Base-by-base conservation (phyloP, 306 rosid species). In the Cucurbita pepo region DNA sequence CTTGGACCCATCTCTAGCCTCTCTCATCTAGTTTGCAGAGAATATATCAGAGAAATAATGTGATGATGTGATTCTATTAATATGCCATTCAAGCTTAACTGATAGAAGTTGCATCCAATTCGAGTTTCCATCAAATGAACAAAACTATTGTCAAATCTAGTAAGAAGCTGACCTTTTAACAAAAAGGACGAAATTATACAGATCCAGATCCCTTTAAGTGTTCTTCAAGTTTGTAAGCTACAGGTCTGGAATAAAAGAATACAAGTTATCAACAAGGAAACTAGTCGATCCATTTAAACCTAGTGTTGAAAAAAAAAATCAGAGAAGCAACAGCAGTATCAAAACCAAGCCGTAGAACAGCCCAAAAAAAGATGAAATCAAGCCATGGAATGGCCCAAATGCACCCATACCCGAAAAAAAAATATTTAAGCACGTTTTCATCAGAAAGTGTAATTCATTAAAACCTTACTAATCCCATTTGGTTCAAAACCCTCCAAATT, bases 21-120 rank as follows among this genome's bases (percentile, higher is more conserved):
- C 96, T 81, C 88, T 88, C 98, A 92, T 92, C 87, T 83, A 57
- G 48, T 79, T 69, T 64, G 56, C 36, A 64, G 8, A 41, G 36
- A 55, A 78, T 21, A 56, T n/a, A 45, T 21, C 34, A 60, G 14
- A 61, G 25, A 60, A 45, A 15, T 30, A 52, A 51, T 15, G 8
- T 66, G 14, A 67, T 21, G 0, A 3, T 11, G 37, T 7, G 7
- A 45, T 44, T 43, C 40, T 43, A 66, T 11, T 55, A 51, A 50
- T 52, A 30, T 15, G 41, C 15, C 74, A 36, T 6, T 71, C 36
- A 50, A 71, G 34, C n/a, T 36, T 37, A 10, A 12, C 30, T 16
- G 59, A 71, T 53, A 71, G 25, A 36, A 9, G 48, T 10, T 25
- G 13, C 30, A 53, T 71, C 58, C 57, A 71, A 71, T 47, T 47